Evolutionary conservation across 108 stramenopile genomes (phyloP).

Genomic region (Cyclotella distinguenda): DNA sequence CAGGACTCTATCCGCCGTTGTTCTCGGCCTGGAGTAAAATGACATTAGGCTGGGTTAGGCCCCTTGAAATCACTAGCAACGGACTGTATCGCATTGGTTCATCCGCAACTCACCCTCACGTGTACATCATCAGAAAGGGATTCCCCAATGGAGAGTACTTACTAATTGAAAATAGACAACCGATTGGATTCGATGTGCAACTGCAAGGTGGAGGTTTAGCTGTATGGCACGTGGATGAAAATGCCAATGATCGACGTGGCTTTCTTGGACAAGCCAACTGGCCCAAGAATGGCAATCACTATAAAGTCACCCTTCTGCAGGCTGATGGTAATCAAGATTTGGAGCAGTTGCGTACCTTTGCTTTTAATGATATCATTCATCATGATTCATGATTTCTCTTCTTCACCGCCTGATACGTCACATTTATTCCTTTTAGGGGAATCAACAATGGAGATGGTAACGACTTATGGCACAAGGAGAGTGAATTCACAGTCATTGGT

Average conservation of each 20-base stretch:
- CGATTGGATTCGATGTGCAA: constrained; percentile 46
- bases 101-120: constrained; percentile 27
- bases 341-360: no score
- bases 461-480: constrained; percentile 47
- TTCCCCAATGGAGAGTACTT: constrained; percentile 57
- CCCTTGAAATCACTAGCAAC: constrained; percentile 30
- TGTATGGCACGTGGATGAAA: constrained; percentile 63
- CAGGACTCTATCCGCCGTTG: constrained; percentile 48
- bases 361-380: no score
- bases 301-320: constrained; percentile 60
- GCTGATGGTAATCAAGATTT: constrained; percentile 77
- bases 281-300: constrained; percentile 69
- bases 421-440: no score
- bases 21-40: constrained; percentile 57
- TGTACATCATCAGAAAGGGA: constrained; percentile 53
- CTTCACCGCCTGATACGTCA: no score
- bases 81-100: constrained; percentile 39
- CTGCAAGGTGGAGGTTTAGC: constrained; percentile 54
- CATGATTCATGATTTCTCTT: no score
- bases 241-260: constrained; percentile 33
- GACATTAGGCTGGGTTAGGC: constrained; percentile 51
- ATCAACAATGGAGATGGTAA: constrained; percentile 48
- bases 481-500: constrained; percentile 23
- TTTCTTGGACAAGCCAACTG: constrained; percentile 50
- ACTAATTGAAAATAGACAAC: constrained; percentile 67